Evolutionary conservation across 139 green algal genomes (phyloP), one percentile per base, ranked within the genome.

Genomic region (Volvox africanus): DNA sequence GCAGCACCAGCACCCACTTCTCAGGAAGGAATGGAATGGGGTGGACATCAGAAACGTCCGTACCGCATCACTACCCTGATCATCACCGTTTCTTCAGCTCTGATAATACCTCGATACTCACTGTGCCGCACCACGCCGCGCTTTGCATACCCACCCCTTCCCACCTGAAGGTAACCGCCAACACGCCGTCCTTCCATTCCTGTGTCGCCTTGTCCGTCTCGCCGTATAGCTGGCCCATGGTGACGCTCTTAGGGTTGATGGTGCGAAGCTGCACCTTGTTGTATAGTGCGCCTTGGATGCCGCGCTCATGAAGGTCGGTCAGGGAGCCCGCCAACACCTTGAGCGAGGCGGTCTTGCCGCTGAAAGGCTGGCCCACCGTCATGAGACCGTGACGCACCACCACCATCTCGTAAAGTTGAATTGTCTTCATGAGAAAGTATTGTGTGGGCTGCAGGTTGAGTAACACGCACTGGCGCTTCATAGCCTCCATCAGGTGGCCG

Each of bases 391-490:
- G 96, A 1, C 96, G 95, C 73, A 98, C 96, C 19, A 97, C 94
- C 37, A 98, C 95, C 97, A 98, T 98, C 93, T 98, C 97, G 91
- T 98, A 98, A 71, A 98, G 94, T 93, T 98, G 96, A 35, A 96
- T 97, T 17, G 91, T 94, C 92, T 97, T 97, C 78, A 95, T 94
- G 55, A 97, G 71, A 91, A 97, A 97, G 93, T 97, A 97, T 35
- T 95, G 91, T 6, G 94, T 97, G 28, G 94, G 91, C 91, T 97
- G 96, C 83, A 97, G 93, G 93, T 96, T 96, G 67, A 89, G 80
- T 61, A 87, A n/a, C 24, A 75, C 81, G 87, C 96, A 98, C 86
- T 96, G 93, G 65, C 88, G 84, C 78, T 91, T 92, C 80, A 97
- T 94, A 11, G 96, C 95, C 21, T 77, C 91, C 32, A 76, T 90